A percentile compares a stretch with the other conserved stretches of the same genome.
Conservation (phyloP, 1,284 basidiomycete genomes). For the Ceratorhiza oryzae-sativae region DNA sequence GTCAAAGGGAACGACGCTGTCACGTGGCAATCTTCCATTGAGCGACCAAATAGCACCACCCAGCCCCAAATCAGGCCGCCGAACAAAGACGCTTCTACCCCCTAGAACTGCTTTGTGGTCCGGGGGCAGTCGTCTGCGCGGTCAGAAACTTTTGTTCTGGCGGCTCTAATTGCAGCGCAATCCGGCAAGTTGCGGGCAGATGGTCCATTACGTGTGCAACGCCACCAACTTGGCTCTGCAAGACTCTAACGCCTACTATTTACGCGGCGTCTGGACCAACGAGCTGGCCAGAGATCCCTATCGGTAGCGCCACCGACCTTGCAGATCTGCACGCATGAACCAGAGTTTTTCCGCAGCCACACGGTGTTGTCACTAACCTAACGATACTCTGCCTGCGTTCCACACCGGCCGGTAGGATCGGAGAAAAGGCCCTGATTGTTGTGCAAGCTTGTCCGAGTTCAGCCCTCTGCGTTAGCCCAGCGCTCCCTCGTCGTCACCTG, state of each 20-base stretch:
- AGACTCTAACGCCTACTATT: background rate
- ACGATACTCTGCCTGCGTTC: background rate
- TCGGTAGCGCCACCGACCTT: background rate
- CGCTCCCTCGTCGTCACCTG: background rate
- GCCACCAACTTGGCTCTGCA: background rate
- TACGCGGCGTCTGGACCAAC: background rate
- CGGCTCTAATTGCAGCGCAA: background rate
- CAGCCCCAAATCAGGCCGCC: slow-evolving; percentile 8
- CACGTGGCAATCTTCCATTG: slow-evolving; percentile 23
- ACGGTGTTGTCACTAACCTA: background rate
- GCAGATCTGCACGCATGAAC: background rate
- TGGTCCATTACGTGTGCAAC: background rate
- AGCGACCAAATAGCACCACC: background rate
- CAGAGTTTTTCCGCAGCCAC: background rate
- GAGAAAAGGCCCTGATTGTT: background rate
- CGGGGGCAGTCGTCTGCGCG: too few relatives aligned
- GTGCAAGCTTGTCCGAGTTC: background rate
- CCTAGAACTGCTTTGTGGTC: too few relatives aligned
- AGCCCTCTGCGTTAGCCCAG: background rate
- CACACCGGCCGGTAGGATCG: background rate
- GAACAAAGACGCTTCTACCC: background rate
- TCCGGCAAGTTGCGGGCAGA: background rate
- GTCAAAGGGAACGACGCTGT: slow-evolving; percentile 31
- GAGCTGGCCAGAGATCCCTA: too few relatives aligned
- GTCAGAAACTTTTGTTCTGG: background rate